Conservation (phyloP, 2,329 filamentous ascomycete species). For the Pseudopyrenochaeta lycopersici region DNA sequence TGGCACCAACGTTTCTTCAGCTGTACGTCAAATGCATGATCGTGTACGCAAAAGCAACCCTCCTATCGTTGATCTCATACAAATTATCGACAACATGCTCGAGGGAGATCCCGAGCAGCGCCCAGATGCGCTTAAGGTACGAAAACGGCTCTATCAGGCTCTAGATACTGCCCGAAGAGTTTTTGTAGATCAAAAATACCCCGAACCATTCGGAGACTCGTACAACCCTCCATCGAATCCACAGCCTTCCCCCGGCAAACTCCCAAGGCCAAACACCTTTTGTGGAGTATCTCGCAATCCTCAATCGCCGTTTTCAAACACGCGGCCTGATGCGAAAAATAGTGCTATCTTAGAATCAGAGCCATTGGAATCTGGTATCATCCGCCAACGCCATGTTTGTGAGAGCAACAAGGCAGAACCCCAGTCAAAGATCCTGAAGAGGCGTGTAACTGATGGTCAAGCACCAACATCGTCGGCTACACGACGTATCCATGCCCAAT, state of each 20-base stretch:
- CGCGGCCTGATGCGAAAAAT: too few relatives aligned
- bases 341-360: too few relatives aligned
- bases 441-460: too few relatives aligned
- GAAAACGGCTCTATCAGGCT: not conserved
- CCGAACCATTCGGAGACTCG: not conserved
- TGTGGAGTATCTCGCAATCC: too few relatives aligned
- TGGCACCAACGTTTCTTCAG: slow-evolving; percentile 8
- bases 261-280: too few relatives aligned
- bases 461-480: not conserved
- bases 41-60: not conserved
- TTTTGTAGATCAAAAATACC: not conserved
- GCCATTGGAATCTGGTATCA: too few relatives aligned
- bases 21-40: slow-evolving; percentile 15
- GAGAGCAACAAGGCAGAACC: too few relatives aligned
- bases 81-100: slow-evolving; percentile 13
- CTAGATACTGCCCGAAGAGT: not conserved
- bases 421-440: too few relatives aligned
- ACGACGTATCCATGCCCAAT: not conserved
- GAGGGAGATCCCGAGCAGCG: not conserved
- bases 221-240: not conserved
- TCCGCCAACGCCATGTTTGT: too few relatives aligned
- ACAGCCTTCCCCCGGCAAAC: not conserved
- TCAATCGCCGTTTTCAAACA: too few relatives aligned
- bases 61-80: slow-evolving; percentile 1
- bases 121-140: not conserved